Base-by-base conservation (phyloP, 1,284 basidiomycete species). In the Tilletia indica region DNA sequence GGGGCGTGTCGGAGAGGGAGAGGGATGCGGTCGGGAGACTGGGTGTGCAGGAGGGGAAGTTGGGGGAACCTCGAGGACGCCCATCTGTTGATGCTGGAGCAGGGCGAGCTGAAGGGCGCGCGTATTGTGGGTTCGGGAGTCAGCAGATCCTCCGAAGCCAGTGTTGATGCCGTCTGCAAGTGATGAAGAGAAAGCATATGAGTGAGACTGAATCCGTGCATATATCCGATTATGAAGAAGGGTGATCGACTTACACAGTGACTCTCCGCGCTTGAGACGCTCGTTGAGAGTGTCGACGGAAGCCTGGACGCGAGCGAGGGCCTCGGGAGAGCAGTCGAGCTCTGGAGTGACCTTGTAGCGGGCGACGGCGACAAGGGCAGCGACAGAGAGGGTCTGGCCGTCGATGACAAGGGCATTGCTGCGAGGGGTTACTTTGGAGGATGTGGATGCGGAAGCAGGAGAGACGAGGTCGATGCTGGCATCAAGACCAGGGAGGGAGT, bases 81-180 rank as follows among this genome's bases (percentile, higher is more conserved):
- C 80, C 54, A 74, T 76, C 70, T 81, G 80, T 72, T 80, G 80
- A 73, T 79, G 78, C 72, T 80, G 78, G 56, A 81, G 74, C 38
- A 81, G 64, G 0, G 80, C 78, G 14, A 81, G 72, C 75, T 81
- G 80, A 4, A 81, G 71, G 0, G 79, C 80, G 14, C 71, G 73
- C 12, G 76, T 77, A 70, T 80, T 79, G 68, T 75, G 70, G 16
- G 80, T 81, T 8, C 80, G 51, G 38, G 79, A 79, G 51, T 80
- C 79, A 6, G 80, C 80, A 6, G 76, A 78, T 8, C 80, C 80
- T 42, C 80, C 80, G 39, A 81, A 81, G 16, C 80, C 80, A 9
- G 80, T 80, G 66, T 74, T 72, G 67, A 75, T 74, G 31, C 72
- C 71, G 21, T 71, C 68, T 69, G 34, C n/a, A 54, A 42, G 61